phyloP scores from a whole-genome alignment of 2,329 filamentous ascomycete species.

The Stagonosporopsis cucurbitacearum region DNA sequence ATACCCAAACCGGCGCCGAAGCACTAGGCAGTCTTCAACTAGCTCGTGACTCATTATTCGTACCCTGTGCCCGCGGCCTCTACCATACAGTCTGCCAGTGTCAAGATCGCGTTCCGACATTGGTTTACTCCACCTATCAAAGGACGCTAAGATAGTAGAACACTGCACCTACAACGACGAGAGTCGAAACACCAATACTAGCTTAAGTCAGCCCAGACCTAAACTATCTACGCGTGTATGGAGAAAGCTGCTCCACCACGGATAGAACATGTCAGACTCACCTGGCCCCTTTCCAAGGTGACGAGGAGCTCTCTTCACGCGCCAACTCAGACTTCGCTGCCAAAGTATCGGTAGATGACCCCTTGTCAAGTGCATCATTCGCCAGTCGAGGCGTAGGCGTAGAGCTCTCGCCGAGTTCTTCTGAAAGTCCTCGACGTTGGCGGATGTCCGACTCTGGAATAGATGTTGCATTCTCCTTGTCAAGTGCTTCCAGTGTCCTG shows the following conservation, averaged over 20 bases:
- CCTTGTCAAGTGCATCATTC: background rate
- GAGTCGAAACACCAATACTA: conserved; percentile 10
- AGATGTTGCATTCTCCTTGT: conserved; percentile 4
- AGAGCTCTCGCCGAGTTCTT: conserved; percentile 4
- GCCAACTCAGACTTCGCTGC: conserved; percentile 1
- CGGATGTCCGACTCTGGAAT: conserved; percentile 21
- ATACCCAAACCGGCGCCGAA: background rate
- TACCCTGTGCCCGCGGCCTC: background rate
- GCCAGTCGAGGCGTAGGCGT: background rate
- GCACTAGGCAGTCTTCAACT: background rate
- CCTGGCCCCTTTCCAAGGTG: conserved; percentile 33
- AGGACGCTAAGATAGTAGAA: conserved; percentile 5
- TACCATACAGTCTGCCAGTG: conserved; percentile 8
- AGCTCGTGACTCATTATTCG: conserved; percentile 9
- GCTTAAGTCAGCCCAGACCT: background rate
- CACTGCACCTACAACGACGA: conserved; percentile 7
- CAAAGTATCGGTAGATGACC: background rate
- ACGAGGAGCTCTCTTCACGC: conserved; percentile 14
- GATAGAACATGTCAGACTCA: conserved; percentile 12
- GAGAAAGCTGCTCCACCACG: background rate
- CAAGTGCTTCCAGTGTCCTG: conserved; percentile 7
- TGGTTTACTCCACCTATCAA: background rate
- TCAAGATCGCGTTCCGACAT: background rate
- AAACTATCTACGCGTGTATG: background rate
- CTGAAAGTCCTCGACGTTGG: conserved; percentile 18